Conservation (phyloP, 331 rosid genomes). For the Saraca asoca region DNA sequence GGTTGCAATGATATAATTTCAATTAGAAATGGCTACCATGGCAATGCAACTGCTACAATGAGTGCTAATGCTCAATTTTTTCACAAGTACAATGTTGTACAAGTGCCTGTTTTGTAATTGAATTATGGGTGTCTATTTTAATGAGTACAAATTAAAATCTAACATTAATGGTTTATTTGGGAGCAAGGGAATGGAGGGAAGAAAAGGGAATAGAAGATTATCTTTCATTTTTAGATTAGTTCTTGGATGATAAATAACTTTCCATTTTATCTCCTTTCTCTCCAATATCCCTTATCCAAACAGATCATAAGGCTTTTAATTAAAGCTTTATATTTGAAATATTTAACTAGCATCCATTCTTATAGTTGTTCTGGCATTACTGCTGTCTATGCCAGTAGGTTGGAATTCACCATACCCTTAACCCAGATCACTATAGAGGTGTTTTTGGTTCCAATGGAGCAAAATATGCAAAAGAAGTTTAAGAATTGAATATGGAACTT, state of each 20-base stretch:
- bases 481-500: slow-evolving; percentile 55
- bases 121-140: slow-evolving; percentile 7
- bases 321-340: slow-evolving; percentile 1
- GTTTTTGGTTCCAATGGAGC: slow-evolving; percentile 49
- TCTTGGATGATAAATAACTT: too few species aligned
- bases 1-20: slow-evolving; percentile 53
- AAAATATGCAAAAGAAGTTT: slow-evolving; percentile 50
- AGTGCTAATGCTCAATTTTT: slow-evolving; percentile 44
- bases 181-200: too few species aligned
- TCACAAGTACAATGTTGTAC: slow-evolving; percentile 51
- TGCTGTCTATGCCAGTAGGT: slow-evolving; percentile 40
- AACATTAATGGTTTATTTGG: too few species aligned
- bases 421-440: slow-evolving; percentile 53
- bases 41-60: slow-evolving; percentile 54
- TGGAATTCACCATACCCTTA: slow-evolving; percentile 55
- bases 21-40: slow-evolving; percentile 58
- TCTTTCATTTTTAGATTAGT: too few species aligned
- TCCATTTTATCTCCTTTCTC: too few species aligned
- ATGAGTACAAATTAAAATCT: too few species aligned
- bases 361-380: slow-evolving; percentile 11
- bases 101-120: slow-evolving; percentile 33
- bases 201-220: too few species aligned
- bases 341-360: slow-evolving; percentile 1
- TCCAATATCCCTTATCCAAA: too few species aligned
- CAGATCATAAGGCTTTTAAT: too few species aligned